Evolutionary conservation across 2,329 filamentous ascomycete genomes (phyloP).

Genomic region (Decorospora gaudefroyi): DNA sequence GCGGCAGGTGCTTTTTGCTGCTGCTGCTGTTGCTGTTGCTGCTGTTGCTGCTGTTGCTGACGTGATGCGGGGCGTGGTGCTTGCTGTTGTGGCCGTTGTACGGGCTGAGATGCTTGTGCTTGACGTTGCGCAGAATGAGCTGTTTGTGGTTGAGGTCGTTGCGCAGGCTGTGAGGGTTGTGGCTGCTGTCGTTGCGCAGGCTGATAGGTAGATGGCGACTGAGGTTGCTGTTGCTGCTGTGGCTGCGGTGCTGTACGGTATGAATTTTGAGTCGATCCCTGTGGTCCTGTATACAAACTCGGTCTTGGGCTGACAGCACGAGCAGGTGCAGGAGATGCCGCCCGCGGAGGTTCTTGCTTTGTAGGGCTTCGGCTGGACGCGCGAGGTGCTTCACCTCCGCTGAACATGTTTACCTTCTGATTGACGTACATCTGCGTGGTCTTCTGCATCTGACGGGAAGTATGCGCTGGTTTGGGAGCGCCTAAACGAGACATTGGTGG

Average conservation of each 20-base stretch:
- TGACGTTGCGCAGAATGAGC: no score
- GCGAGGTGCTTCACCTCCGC: conserved; percentile 54
- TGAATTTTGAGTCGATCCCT: conserved; percentile 20
- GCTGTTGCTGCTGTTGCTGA: conserved; percentile 10
- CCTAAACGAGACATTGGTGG: conserved; percentile 75
- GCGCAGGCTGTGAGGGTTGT: conserved; percentile 7
- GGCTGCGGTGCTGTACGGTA: conserved; percentile 18
- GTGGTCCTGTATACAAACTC: conserved; percentile 49
- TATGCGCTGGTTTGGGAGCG: conserved; percentile 88
- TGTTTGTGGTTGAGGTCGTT: conserved; percentile 7
- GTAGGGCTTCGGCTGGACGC: conserved; percentile 61
- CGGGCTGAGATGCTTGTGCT: conserved; percentile 1
- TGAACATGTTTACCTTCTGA: conserved; percentile 81
- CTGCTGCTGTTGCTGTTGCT: conserved; percentile 1
- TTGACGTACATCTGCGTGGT: conserved; percentile 85
- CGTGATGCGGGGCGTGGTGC: conserved; percentile 5
- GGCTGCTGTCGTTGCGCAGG: background rate
- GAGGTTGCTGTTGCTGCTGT: conserved; percentile 19
- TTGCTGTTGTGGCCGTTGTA: conserved; percentile 6
- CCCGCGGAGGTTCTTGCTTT: conserved; percentile 52
- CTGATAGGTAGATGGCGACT: conserved; percentile 8
- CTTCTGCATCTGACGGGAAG: conserved; percentile 92
- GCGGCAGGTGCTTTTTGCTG: conserved; percentile 15
- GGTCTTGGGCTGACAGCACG: conserved; percentile 64
- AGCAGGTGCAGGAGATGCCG: conserved; percentile 69